Evolutionary conservation across 148 eudicot species (phyloP), one percentile per base, ranked within the genome.

Genomic region (Diospyros kaki): DNA sequence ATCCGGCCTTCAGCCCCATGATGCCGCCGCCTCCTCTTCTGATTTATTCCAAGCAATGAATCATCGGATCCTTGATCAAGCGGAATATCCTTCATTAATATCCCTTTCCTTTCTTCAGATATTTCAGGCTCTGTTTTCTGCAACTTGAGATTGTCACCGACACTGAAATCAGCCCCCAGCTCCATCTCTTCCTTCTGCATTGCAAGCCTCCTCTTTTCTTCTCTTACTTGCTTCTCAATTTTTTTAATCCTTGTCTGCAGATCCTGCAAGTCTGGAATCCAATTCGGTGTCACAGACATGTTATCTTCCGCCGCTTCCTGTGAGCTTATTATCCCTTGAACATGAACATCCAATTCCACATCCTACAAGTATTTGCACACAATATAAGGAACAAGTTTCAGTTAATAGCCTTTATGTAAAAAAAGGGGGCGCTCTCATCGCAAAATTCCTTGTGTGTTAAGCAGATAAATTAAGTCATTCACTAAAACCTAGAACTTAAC

Each of bases 11-110:
- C 88, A 6, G 84, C 68, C 58, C 83, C 28, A 28, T 28, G 28
- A 28, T 28, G 28, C 28, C 76, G 41, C 75, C 78, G 65, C 74
- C 81, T 54, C 79, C 83, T 80, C 89, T 87, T 78, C 82, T 83
- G 64, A 86, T 87, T 28, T 18, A 46, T 61, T 56, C 79, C 74
- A 42, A 43, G 51, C 15, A 73, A 60, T 62, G 91, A 84, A 51
- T 78, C 74, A 46, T 87, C 81, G 9, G 98, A 90, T 66, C 78
- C 85, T 54, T 89, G 85, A 84, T 95, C 99, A 1, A 95, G 87
- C 58, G 94, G 99, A 78, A 95, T 92, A 75, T 95, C 99, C 81
- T 93, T 95, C 89, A 91, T 89, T 61, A 77, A 80, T 48, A 77
- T 79, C 41, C 89, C 85, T 43, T 69, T 85, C 68, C 73, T 83